Evolutionary conservation across 169 alveolate genomes (phyloP).

Genomic region (Plasmodium billcollinsi): DNA sequence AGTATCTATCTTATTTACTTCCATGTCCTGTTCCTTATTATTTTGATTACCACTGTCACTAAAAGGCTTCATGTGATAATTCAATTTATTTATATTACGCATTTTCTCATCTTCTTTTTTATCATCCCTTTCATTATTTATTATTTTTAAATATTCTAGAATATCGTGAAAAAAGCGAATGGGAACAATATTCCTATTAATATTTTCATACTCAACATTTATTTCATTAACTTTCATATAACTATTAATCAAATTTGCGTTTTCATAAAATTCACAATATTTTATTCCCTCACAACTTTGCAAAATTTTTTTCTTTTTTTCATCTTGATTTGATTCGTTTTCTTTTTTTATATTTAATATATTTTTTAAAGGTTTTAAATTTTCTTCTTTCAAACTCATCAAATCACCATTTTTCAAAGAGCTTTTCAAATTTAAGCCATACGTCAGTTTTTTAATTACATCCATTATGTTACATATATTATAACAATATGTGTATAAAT

Average conservation of each 20-base stretch:
- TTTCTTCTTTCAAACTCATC: slow-evolving; percentile 54
- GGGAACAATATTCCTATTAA: slow-evolving; percentile 32
- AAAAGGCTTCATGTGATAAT: neutral
- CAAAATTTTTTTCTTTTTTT: neutral
- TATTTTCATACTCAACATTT: slow-evolving; percentile 35
- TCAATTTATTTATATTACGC: neutral
- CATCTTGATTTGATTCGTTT: slow-evolving; percentile 1
- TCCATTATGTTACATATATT: slow-evolving; percentile 24
- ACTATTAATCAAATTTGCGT: slow-evolving; percentile 15
- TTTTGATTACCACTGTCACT: neutral
- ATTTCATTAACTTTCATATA: slow-evolving; percentile 67
- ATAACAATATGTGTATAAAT: no score
- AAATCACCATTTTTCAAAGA: slow-evolving; percentile 23
- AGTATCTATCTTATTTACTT: neutral
- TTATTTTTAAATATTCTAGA: neutral
- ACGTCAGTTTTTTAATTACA: slow-evolving; percentile 33
- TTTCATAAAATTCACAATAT: slow-evolving; percentile 11
- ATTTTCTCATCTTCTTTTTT: neutral
- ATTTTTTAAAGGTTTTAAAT: slow-evolving; percentile 63
- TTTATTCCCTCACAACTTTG: slow-evolving; percentile 9
- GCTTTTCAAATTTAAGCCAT: slow-evolving; percentile 43
- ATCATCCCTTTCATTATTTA: neutral
- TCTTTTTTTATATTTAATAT: slow-evolving; percentile 20
- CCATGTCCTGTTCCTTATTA: neutral
- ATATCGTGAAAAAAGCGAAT: slow-evolving; percentile 60